phyloP scores from a whole-genome alignment of 345 rosid species.

The Microcos paniculata region DNA sequence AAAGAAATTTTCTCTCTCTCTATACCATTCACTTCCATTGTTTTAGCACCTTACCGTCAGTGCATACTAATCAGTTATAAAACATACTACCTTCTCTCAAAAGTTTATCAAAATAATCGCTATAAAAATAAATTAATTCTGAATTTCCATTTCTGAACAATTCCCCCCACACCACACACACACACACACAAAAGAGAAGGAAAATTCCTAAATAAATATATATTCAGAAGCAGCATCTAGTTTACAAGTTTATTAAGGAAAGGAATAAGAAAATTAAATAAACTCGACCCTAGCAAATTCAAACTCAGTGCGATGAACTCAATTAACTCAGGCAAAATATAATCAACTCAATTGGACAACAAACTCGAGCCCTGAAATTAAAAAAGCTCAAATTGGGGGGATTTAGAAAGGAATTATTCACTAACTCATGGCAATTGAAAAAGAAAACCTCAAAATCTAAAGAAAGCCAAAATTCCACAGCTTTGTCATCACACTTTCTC shows the following conservation, averaged over 20 bases:
- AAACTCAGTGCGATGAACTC: neutral
- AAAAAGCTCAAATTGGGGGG: neutral
- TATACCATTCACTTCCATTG: neutral
- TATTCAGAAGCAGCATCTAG: neutral
- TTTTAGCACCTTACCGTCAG: neutral
- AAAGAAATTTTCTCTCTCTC: neutral
- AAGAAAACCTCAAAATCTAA: neutral
- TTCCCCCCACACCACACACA: no score
- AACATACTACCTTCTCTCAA: neutral
- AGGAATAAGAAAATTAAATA: neutral
- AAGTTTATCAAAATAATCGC: no score
- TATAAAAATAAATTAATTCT: neutral
- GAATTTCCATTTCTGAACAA: neutral
- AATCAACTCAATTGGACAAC: neutral
- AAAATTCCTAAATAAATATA: no score
- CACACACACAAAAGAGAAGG: neutral
- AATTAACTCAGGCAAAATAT: neutral
- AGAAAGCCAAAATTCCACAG: neutral
- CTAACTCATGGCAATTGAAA: neutral
- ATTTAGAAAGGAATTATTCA: neutral
- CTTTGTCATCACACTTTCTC: neutral
- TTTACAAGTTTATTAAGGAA: neutral
- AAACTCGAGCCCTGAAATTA: neutral
- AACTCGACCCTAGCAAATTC: neutral
- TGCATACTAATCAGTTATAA: neutral